Evolutionary conservation across 805 yeast genomes (phyloP).

Genomic region (Zygotorulaspora sp.): DNA sequence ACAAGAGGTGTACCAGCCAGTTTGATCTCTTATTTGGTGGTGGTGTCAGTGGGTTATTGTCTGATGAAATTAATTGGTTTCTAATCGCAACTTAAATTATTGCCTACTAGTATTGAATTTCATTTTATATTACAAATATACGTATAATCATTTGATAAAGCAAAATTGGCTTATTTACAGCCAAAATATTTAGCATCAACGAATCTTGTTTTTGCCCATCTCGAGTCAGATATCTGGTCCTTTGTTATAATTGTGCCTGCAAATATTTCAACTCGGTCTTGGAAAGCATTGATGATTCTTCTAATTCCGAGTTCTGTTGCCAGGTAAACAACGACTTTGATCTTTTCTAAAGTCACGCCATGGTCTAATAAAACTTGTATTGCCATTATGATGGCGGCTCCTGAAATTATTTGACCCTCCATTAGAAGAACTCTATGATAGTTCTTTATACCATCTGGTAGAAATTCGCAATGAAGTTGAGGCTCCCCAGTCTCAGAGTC

Average conservation of each 20-base stretch:
- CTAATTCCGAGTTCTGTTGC: slow-evolving; percentile 77
- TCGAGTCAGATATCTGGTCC: slow-evolving; percentile 41
- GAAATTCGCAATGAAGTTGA: slow-evolving; percentile 72
- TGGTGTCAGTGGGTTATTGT: slow-evolving; percentile 75
- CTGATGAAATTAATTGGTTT: slow-evolving; percentile 58
- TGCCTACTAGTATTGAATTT: too few relatives aligned
- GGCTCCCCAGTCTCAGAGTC: slow-evolving; percentile 93
- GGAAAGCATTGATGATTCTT: slow-evolving; percentile 70
- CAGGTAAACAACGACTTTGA: slow-evolving; percentile 63
- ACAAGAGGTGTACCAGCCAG: slow-evolving; percentile 90
- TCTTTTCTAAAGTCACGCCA: slow-evolving; percentile 55
- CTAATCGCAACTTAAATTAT: too few relatives aligned
- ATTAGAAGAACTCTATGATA: slow-evolving; percentile 54
- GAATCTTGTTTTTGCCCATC: slow-evolving; percentile 63
- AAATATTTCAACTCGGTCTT: slow-evolving; percentile 55
- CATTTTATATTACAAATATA: too few relatives aligned
- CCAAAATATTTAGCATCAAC: slow-evolving; percentile 80
- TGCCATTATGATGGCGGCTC: slow-evolving; percentile 94
- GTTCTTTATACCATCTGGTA: slow-evolving; percentile 45
- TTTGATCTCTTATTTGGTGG: slow-evolving; percentile 62
- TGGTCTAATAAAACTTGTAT: slow-evolving; percentile 82
- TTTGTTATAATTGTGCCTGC: slow-evolving; percentile 60
- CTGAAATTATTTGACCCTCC: slow-evolving; percentile 86
- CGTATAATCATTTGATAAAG: too few relatives aligned
- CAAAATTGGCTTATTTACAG: slow-evolving; percentile 17